A percentile compares a stretch with the other conserved stretches of the same genome.
Evolutionary conservation across 805 yeast species (phyloP).

Genomic region (Kodamaea nitidulidarum): DNA sequence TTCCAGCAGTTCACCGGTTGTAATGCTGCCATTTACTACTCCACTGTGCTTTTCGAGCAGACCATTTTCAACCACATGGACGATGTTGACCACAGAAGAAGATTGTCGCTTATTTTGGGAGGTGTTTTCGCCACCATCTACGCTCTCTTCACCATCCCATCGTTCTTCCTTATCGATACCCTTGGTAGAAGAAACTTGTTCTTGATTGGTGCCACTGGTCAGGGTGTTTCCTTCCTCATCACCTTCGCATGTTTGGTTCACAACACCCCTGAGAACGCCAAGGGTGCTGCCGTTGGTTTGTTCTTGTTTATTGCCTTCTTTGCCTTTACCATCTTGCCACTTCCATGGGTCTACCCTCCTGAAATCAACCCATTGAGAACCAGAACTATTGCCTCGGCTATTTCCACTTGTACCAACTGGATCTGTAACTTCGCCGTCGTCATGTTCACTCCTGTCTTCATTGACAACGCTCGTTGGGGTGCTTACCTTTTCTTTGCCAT

Average conservation of each 20-base stretch:
- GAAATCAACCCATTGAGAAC: slow-evolving; percentile 46
- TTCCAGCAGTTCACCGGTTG: slow-evolving; percentile 72
- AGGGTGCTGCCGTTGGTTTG: slow-evolving; percentile 45
- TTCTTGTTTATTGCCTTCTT: slow-evolving; percentile 42
- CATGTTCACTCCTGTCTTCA: slow-evolving; percentile 44
- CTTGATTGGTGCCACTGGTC: slow-evolving; percentile 41
- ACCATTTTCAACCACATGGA: slow-evolving; percentile 28
- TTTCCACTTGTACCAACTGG: slow-evolving; percentile 46
- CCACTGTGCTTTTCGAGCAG: slow-evolving; percentile 51
- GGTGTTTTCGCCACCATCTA: slow-evolving; percentile 62
- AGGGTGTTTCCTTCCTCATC: slow-evolving; percentile 36
- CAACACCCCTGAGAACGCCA: slow-evolving; percentile 30
- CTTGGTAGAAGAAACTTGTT: slow-evolving; percentile 45
- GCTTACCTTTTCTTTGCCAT: slow-evolving; percentile 40
- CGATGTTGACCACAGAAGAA: slow-evolving; percentile 36
- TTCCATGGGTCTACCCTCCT: slow-evolving; percentile 47
- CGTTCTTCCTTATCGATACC: slow-evolving; percentile 40
- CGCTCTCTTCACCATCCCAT: slow-evolving; percentile 48
- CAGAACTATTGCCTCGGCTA: slow-evolving; percentile 42
- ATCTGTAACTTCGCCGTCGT: slow-evolving; percentile 42
- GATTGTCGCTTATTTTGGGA: slow-evolving; percentile 57
- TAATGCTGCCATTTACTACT: slow-evolving; percentile 66
- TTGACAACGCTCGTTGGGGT: slow-evolving; percentile 36
- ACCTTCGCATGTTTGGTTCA: slow-evolving; percentile 39
- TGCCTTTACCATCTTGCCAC: slow-evolving; percentile 41